Evolutionary conservation across 176 grass and related monocot species (phyloP).

Genomic region (Triticum turgidum): DNA sequence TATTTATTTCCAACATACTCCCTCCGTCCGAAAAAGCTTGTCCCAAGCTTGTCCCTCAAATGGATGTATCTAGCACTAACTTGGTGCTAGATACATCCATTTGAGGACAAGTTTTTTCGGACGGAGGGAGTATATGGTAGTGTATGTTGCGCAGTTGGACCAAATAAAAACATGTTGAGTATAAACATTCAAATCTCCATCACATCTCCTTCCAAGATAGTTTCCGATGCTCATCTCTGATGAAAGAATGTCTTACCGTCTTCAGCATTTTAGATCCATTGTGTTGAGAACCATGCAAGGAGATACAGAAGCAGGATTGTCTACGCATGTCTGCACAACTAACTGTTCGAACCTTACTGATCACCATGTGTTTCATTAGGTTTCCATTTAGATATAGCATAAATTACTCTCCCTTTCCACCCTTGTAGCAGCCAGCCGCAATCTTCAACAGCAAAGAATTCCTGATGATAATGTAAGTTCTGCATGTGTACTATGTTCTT

Average conservation of each 20-base stretch:
- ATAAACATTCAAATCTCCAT: no score
- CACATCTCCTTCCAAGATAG: background rate
- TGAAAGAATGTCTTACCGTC: background rate
- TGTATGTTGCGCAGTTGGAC: no score
- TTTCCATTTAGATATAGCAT: slow-evolving; percentile 48
- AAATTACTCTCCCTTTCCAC: slow-evolving; percentile 49
- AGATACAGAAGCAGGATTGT: background rate
- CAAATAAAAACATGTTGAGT: background rate
- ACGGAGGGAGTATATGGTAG: no score
- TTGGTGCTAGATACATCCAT: no score
- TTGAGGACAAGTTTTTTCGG: no score
- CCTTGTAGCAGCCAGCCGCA: slow-evolving; percentile 47
- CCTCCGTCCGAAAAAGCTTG: no score
- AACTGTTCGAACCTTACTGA: background rate
- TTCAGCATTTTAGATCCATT: background rate
- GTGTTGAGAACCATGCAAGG: background rate
- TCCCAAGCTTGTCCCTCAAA: no score
- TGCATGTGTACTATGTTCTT: slow-evolving; percentile 1
- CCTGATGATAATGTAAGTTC: slow-evolving; percentile 37
- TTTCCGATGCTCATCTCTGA: background rate
- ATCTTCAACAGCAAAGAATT: slow-evolving; percentile 45
- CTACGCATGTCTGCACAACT: background rate
- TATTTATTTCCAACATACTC: no score
- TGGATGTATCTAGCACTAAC: no score
- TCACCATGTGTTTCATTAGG: background rate